A percentile compares a stretch with the other conserved stretches of the same genome.
Evolutionary conservation across 2,329 filamentous ascomycete species (phyloP).

Genomic region (Monilinia vaccinii-corymbosi): DNA sequence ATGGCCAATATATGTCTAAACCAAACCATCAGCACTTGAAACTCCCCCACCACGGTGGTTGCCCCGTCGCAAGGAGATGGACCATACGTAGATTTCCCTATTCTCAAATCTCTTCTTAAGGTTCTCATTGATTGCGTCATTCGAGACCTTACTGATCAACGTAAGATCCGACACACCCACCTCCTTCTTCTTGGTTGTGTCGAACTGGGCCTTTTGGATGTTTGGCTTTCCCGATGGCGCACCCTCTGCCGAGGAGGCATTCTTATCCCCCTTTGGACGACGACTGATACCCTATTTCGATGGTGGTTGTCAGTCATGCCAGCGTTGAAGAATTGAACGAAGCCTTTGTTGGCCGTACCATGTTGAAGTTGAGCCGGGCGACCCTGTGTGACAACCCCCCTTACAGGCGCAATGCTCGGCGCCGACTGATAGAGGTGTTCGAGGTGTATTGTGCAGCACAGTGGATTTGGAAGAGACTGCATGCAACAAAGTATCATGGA

Average conservation of each 20-base stretch:
- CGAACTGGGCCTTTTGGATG: constrained; percentile 93
- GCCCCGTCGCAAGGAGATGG: constrained; percentile 1
- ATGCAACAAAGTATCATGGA: not conserved
- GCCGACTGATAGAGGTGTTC: not conserved
- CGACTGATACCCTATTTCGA: constrained; percentile 28
- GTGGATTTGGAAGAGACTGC: not conserved
- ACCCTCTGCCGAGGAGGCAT: constrained; percentile 22
- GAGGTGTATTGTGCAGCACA: not conserved
- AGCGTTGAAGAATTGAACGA: not conserved
- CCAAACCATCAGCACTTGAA: constrained; percentile 10
- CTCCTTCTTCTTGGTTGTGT: constrained; percentile 97
- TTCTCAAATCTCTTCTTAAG: constrained; percentile 97
- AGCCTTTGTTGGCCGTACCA: constrained; percentile 19
- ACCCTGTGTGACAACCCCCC: not conserved
- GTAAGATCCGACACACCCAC: constrained; percentile 97
- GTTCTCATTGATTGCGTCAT: constrained; percentile 99
- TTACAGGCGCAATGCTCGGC: constrained; percentile 10
- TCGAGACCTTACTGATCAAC: constrained; percentile 94
- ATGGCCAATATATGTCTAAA: constrained; percentile 92
- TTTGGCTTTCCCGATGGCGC: constrained; percentile 38
- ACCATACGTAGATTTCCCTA: constrained; percentile 77
- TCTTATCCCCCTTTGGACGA: constrained; percentile 29
- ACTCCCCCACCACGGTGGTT: not conserved
- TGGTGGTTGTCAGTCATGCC: constrained; percentile 10
- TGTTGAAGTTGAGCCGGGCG: constrained; percentile 17